These are phyloP conservation scores for Tetrahymena thermophila DNA, from an alignment of 73 alveolate genomes.

Conservation along the genomic window DNA sequence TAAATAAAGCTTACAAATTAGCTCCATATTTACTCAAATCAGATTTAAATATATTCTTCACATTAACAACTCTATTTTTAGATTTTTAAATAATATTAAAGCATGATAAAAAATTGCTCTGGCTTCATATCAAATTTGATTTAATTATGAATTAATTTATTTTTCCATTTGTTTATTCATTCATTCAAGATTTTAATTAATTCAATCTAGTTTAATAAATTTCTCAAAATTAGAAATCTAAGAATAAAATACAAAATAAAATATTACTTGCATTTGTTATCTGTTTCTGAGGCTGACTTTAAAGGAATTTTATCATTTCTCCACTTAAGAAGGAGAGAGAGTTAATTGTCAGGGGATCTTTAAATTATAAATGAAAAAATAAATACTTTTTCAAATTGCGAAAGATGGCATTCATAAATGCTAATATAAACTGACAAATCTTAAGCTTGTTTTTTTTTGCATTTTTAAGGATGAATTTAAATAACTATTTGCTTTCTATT, in stretches of 20 bases:
- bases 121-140: too few species aligned
- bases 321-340: not conserved
- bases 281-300: not conserved
- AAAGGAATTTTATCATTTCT: not conserved
- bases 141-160: too few species aligned
- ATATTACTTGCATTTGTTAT: not conserved
- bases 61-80: not conserved
- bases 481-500: not conserved
- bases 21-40: not conserved
- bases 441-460: not conserved
- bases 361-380: not conserved
- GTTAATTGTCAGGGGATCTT: not conserved
- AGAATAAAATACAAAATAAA: not conserved
- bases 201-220: not conserved
- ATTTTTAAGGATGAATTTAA: not conserved
- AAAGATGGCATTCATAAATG: too few species aligned
- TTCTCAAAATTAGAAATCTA: not conserved
- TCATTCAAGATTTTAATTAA: not conserved
- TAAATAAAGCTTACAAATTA: not conserved
- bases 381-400: not conserved
- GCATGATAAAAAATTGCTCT: not conserved
- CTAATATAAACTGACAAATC: not conserved
- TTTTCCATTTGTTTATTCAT: not conserved
- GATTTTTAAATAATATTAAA: not conserved
- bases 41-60: not conserved